Evolutionary conservation across 2,329 filamentous ascomycete species (phyloP), one percentile per base, ranked within the genome.

Genomic region (Neodidymelliopsis sp.): DNA sequence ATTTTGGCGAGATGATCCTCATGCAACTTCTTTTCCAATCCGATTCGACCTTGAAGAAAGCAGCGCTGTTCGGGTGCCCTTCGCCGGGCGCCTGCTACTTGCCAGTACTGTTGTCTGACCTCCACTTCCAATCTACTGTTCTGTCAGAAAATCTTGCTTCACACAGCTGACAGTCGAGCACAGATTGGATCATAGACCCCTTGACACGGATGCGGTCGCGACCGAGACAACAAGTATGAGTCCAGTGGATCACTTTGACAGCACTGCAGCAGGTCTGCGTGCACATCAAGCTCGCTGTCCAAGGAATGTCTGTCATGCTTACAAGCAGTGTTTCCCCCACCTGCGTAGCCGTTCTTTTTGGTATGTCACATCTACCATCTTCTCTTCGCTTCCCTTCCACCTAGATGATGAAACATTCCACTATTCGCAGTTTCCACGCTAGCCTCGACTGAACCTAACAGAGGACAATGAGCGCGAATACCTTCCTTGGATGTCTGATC

Each of bases 371-470:
- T n/a, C n/a, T n/a, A n/a, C n/a, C 40, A 38, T 41, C 40, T 45
- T 37, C 60, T 49, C 54, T 52, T 49, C 40, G 20, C 56, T 40
- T 40, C 44, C 42, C 44, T 62, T 70, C 63, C 42, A 27, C 41
- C 65, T 67, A 53, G 45, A 85, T 88, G 86, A 89, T 89, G 85
- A 89, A 88, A 86, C 74, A 82, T 80, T 85, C 83, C 80, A 78
- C 83, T 80, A 89, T 90, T 91, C 87, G 88, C 88, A 91, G 88
- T 91, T 91, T 91, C 85, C 87, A 89, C 88, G 89, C 80, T 85
- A 89, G 85, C 81, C 82, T 81, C 81, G 76, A 69, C 63, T 68
- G 84, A 87, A 85, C 84, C 84, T 84, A 62, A 46, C 81, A 81
- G 69, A 69, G 82, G 81, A 78, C 86, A 69, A 86, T 89, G 86